Base-by-base conservation (phyloP, 805 yeast species). In the Osmozyma mogii region DNA sequence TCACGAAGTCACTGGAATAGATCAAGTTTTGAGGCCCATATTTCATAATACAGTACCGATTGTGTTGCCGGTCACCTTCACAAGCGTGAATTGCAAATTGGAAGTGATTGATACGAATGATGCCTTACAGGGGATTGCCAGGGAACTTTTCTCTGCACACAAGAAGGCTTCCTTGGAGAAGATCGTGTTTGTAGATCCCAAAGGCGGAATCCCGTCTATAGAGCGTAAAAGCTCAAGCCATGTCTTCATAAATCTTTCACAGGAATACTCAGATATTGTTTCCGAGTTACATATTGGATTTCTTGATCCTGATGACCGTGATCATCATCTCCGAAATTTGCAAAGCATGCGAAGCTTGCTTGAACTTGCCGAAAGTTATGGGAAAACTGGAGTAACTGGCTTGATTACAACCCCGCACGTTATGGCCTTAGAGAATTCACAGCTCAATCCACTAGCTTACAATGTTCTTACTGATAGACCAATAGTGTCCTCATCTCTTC, bases 391-490 rank as follows among this genome's bases (percentile, higher is more conserved):
- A 15, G 44, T 88, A 1, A 77, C 94, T 0, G 98, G 96, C 0
- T 61, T 92, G 3, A 81, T 92, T 19, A 89, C 97, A 0, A 84
- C 96, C 0, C 83, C 94, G 0, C 54, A 63, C 7, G 74, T 84
- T 14, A 89, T 94, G 16, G 75, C 83, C 2, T 42, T 60, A 21
- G 61, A 58, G 30, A 53, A 50, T 34, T 68, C 63, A 39, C 68
- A 70, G 28, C 60, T 78, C 36, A 92, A 92, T 50, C 98, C 99
- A 2, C 70, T 92, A 24, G 75, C 92, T 10, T 84, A 88, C 54
- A 92, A 92, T 49, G 70, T 92, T 10, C 64, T 92, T 22, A 92
- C 99, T 0, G 97, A 92, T 50, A 64, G 97, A 30, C 85, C 97
- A 1, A 68, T 84, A 7, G 78, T 89, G 13, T 85, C 96, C 1